These are phyloP conservation scores for Sclerotinia borealis DNA, from an alignment of 2,329 filamentous ascomycete genomes.

Conservation along the genomic window DNA sequence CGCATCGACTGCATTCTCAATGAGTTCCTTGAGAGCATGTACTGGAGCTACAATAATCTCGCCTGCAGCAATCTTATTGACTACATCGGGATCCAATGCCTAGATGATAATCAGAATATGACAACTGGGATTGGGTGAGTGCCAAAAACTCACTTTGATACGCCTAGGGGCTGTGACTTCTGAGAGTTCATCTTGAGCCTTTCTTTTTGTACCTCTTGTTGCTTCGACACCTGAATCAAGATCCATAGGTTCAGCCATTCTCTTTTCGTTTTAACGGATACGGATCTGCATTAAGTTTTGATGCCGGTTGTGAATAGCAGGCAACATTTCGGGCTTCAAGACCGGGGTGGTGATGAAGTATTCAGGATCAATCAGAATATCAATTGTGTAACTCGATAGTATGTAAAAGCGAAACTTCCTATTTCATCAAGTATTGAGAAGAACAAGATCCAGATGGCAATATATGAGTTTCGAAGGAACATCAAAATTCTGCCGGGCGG, in stretches of 20 bases:
- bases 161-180: slow-evolving; percentile 40
- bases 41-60: slow-evolving; percentile 98
- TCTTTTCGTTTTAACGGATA: not conserved
- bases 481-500: slow-evolving; percentile 6
- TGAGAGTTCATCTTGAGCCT: slow-evolving; percentile 39
- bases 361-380: not conserved
- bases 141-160: slow-evolving; percentile 37
- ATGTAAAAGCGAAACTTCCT: not conserved
- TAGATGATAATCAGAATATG: slow-evolving; percentile 39
- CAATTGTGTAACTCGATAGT: not conserved
- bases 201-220: slow-evolving; percentile 39
- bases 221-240: slow-evolving; percentile 32
- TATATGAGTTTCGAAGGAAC: not conserved
- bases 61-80: slow-evolving; percentile 97
- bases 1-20: slow-evolving; percentile 97
- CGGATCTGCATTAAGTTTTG: not conserved
- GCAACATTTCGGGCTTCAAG: slow-evolving; percentile 1
- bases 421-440: not conserved
- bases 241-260: slow-evolving; percentile 38
- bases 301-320: not conserved
- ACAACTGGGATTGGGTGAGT: not conserved
- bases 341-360: not conserved
- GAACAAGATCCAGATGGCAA: not conserved
- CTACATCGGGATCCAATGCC: slow-evolving; percentile 84
- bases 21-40: slow-evolving; percentile 90